Conservation (phyloP, 306 rosid species). For the Hippophae tibetana region DNA sequence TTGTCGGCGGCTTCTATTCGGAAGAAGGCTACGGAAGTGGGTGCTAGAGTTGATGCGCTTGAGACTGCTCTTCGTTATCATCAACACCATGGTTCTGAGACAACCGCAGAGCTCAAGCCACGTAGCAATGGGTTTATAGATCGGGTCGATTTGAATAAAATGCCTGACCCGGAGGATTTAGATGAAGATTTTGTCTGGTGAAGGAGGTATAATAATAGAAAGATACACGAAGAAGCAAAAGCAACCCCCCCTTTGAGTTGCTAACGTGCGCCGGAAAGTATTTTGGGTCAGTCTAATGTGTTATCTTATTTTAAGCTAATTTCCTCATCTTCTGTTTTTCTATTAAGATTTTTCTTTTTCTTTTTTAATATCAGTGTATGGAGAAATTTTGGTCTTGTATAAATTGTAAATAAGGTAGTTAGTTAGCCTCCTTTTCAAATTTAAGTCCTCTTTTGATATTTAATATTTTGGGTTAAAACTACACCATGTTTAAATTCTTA, state of each 20-base stretch:
- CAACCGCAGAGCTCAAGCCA: constrained; percentile 17
- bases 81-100: constrained; percentile 19
- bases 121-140: constrained; percentile 30
- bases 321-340: no score
- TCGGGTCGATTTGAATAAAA: constrained; percentile 72
- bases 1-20: constrained; percentile 84
- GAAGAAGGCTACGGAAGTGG: constrained; percentile 88
- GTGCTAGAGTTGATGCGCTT: constrained; percentile 81
- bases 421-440: no score
- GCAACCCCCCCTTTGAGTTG: constrained; percentile 2
- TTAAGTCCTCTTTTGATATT: no score
- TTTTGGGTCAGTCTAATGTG: no score
- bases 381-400: no score
- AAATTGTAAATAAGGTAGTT: no score
- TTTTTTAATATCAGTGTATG: no score
- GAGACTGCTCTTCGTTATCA: constrained; percentile 44
- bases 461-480: no score
- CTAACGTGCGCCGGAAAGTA: constrained; percentile 32
- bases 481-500: no score
- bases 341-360: no score
- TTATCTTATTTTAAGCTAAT: no score
- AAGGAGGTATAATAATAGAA: constrained; percentile 19
- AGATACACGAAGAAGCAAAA: no score
- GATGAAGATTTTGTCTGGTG: constrained; percentile 55
- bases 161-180: constrained; percentile 78